These are phyloP conservation scores for Scytalidium lignicola DNA, from an alignment of 2,329 filamentous ascomycete genomes.

Conservation along the genomic window DNA sequence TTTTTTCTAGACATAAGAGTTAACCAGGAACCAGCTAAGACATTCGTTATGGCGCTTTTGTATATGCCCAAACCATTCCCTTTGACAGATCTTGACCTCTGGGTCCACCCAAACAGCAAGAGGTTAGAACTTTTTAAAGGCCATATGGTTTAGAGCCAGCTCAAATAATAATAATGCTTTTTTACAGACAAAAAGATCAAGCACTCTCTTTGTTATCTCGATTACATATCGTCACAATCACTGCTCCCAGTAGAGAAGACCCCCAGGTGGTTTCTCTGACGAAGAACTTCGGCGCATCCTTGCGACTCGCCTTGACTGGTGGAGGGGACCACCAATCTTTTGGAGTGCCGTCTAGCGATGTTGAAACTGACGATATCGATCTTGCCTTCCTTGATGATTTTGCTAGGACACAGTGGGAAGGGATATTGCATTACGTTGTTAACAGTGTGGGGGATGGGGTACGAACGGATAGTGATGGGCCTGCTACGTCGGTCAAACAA, in stretches of 20 bases:
- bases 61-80: conserved; percentile 81
- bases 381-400: conserved; percentile 75
- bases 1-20: conserved; percentile 7
- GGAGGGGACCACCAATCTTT: conserved; percentile 84
- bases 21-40: conserved; percentile 63
- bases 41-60: conserved; percentile 89
- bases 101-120: conserved; percentile 68
- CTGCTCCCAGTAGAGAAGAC: conserved; percentile 53
- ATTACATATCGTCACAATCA: conserved; percentile 78
- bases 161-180: conserved; percentile 6
- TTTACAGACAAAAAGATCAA: conserved; percentile 68
- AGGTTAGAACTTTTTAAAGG: conserved; percentile 37
- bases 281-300: conserved; percentile 74
- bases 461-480: conserved; percentile 42
- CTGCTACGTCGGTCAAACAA: conserved; percentile 76
- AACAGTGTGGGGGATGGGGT: conserved; percentile 59
- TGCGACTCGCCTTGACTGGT: conserved; percentile 83
- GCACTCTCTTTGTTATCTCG: conserved; percentile 75
- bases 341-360: conserved; percentile 71
- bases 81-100: conserved; percentile 75
- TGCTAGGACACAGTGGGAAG: conserved; percentile 88
- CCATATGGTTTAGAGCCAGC: not conserved
- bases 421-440: conserved; percentile 93
- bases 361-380: conserved; percentile 58
- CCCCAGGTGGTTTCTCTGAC: conserved; percentile 72